Conservation (phyloP, 192 early-diverging fungal genomes). For the Coemansia aciculifera region DNA sequence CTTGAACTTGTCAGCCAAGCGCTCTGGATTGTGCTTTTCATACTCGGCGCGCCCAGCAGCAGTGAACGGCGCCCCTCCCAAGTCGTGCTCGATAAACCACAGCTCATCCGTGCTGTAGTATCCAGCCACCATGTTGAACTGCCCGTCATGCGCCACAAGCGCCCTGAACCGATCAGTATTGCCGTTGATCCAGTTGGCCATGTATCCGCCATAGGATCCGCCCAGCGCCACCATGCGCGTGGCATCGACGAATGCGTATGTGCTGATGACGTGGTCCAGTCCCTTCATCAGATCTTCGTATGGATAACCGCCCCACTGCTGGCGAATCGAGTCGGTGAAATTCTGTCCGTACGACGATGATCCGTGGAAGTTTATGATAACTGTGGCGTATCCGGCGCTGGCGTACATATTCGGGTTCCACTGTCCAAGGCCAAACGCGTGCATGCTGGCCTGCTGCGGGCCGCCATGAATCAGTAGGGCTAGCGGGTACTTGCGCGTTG, state of each 20-base stretch:
- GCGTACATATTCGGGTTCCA: slow-evolving; percentile 78
- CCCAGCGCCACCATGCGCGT: slow-evolving; percentile 65
- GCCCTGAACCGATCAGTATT: slow-evolving; percentile 69
- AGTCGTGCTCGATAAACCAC: slow-evolving; percentile 77
- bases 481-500: slow-evolving; percentile 61
- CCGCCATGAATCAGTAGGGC: slow-evolving; percentile 79
- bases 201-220: slow-evolving; percentile 81
- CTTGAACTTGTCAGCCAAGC: slow-evolving; percentile 67
- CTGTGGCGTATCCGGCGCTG: slow-evolving; percentile 64
- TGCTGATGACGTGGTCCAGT: slow-evolving; percentile 61
- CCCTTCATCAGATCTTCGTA: slow-evolving; percentile 73
- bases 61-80: slow-evolving; percentile 66
- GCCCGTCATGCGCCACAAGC: slow-evolving; percentile 75
- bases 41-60: slow-evolving; percentile 54
- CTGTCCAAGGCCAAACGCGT: slow-evolving; percentile 52
- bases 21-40: slow-evolving; percentile 69
- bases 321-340: slow-evolving; percentile 67
- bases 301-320: slow-evolving; percentile 73
- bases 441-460: slow-evolving; percentile 60
- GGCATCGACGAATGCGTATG: slow-evolving; percentile 59
- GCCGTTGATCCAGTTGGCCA: slow-evolving; percentile 86
- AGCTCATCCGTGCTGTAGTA: slow-evolving; percentile 80
- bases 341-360: slow-evolving; percentile 75
- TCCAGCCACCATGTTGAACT: slow-evolving; percentile 61
- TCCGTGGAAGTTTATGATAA: slow-evolving; percentile 72